These are phyloP conservation scores for Penicillium antarcticum DNA, from an alignment of 495 filamentous ascomycete species.

Conservation along the genomic window DNA sequence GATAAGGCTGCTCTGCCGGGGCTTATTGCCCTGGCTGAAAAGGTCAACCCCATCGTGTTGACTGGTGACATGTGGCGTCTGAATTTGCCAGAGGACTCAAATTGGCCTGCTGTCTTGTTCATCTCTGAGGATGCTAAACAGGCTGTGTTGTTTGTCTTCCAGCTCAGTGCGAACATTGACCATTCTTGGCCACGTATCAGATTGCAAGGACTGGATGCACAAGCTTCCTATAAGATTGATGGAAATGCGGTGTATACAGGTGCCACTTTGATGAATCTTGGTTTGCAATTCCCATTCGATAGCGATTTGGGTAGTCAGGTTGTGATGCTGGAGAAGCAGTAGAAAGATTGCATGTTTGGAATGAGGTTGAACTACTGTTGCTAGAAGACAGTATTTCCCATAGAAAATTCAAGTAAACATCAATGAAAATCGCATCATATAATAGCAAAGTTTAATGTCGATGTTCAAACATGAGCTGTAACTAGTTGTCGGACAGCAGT, in stretches of 20 bases:
- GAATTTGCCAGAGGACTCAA: slow-evolving; percentile 48
- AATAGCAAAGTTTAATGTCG: too few species aligned
- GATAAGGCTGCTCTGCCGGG: slow-evolving; percentile 44
- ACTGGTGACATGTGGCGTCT: slow-evolving; percentile 50
- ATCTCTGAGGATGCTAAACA: slow-evolving; percentile 36
- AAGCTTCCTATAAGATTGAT: slow-evolving; percentile 38
- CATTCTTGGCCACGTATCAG: slow-evolving; percentile 38
- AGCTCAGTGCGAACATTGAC: slow-evolving; percentile 38
- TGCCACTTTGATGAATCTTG: slow-evolving; percentile 46
- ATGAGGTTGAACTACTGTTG: too few species aligned
- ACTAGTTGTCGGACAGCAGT: background rate
- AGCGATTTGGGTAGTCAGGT: slow-evolving; percentile 38
- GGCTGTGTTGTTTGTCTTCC: slow-evolving; percentile 48
- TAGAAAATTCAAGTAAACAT: background rate
- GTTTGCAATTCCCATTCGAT: slow-evolving; percentile 32
- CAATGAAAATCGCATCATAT: background rate
- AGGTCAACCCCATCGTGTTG: slow-evolving; percentile 49
- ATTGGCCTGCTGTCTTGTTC: slow-evolving; percentile 54
- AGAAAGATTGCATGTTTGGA: background rate
- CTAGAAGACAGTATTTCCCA: too few species aligned
- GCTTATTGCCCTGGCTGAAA: slow-evolving; percentile 44
- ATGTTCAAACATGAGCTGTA: background rate
- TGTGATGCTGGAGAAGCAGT: slow-evolving; percentile 34
- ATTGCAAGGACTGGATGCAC: slow-evolving; percentile 41
- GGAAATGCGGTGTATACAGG: slow-evolving; percentile 35